Conservation (phyloP, 768 basidiomycete genomes). For the Russula sp. region DNA sequence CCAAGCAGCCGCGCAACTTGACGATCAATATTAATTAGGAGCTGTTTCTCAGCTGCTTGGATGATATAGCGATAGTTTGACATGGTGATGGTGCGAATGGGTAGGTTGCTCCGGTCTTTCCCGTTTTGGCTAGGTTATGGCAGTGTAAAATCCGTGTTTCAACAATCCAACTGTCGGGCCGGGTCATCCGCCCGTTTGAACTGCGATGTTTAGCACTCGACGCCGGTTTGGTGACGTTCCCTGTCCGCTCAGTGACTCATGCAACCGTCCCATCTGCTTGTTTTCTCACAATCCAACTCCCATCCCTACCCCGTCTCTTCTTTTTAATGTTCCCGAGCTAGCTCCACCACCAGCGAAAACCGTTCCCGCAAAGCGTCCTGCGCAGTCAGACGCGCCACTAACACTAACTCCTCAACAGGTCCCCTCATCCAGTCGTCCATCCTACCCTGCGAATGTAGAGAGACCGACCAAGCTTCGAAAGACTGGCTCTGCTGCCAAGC, state of each 20-base stretch:
- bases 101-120: too few relatives aligned
- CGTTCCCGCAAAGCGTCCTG: conserved; percentile 54
- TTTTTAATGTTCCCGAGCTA: conserved; percentile 38
- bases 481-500: conserved; percentile 44
- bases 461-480: conserved; percentile 61
- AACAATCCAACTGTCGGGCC: too few relatives aligned
- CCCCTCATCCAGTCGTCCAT: conserved; percentile 10
- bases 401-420: neutral
- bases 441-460: conserved; percentile 38
- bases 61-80: too few relatives aligned
- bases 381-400: conserved; percentile 12
- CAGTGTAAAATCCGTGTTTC: too few relatives aligned
- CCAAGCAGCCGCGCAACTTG: too few relatives aligned
- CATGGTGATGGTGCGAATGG: too few relatives aligned
- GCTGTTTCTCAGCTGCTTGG: too few relatives aligned
- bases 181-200: too few relatives aligned
- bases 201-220: conserved; percentile 59
- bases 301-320: conserved; percentile 39
- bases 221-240: conserved; percentile 55
- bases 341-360: conserved; percentile 31
- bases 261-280: conserved; percentile 54
- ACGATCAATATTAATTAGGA: too few relatives aligned
- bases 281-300: conserved; percentile 58
- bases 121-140: too few relatives aligned
- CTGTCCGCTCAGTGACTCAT: conserved; percentile 56